Percentiles rank a stretch among this genome's conserved stretches.
Evolutionary conservation across 371 early-diverging fungal genomes (phyloP).

Genomic region (Mycotypha africana): DNA sequence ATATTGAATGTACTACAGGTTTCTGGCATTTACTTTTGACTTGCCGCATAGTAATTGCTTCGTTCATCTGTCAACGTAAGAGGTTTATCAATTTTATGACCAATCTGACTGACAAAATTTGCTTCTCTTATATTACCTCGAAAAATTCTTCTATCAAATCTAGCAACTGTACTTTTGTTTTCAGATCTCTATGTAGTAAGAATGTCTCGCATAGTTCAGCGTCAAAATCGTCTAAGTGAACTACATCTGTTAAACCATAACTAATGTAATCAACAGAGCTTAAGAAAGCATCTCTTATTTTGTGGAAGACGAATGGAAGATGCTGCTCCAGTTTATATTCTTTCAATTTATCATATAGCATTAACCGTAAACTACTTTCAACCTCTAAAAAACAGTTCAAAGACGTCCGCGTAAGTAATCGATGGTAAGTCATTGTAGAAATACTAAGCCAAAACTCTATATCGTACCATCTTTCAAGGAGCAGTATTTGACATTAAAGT

Average conservation of each 20-base stretch:
- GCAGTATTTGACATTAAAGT: conserved; percentile 49
- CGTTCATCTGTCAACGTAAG: conserved; percentile 32
- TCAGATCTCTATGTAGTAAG: conserved; percentile 50
- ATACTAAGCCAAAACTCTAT: neutral
- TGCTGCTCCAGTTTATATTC: conserved; percentile 49
- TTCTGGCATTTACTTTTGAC: conserved; percentile 24
- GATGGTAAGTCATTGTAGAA: neutral
- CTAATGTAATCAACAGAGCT: conserved; percentile 50
- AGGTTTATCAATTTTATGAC: no score
- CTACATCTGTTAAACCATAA: conserved; percentile 57
- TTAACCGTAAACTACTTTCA: conserved; percentile 49
- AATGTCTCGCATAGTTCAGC: conserved; percentile 50
- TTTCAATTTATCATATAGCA: conserved; percentile 37
- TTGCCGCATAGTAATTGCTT: conserved; percentile 32
- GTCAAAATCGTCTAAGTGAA: conserved; percentile 57
- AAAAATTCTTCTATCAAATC: conserved; percentile 49
- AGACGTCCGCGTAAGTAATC: no score
- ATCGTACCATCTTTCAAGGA: conserved; percentile 53
- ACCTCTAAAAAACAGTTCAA: conserved; percentile 44
- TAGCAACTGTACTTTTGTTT: conserved; percentile 40
- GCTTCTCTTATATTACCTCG: conserved; percentile 21
- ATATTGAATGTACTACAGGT: conserved; percentile 27
- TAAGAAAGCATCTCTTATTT: conserved; percentile 49
- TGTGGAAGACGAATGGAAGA: conserved; percentile 41
- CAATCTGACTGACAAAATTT: no score